phyloP scores from a whole-genome alignment of 1,139 yeast species.

The Yamadazyma atmosphaerica region DNA sequence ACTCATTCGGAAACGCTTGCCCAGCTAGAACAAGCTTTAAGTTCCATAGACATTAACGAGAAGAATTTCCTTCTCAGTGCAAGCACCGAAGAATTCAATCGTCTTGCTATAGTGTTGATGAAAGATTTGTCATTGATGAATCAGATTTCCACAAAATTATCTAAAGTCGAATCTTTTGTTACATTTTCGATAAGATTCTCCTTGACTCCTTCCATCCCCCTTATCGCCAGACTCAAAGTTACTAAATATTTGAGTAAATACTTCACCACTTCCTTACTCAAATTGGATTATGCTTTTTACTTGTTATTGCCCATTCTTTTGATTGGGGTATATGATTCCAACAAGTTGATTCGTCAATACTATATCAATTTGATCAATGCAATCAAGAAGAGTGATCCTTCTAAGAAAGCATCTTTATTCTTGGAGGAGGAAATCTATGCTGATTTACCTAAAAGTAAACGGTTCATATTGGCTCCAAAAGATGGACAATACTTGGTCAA shows the following conservation, averaged over 20 bases:
- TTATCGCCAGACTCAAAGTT: slow-evolving; percentile 51
- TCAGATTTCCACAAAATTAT: slow-evolving; percentile 5
- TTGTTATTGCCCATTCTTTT: slow-evolving; percentile 38
- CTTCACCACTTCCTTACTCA: slow-evolving; percentile 25
- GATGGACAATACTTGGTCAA: slow-evolving; percentile 56
- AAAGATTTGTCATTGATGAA: slow-evolving; percentile 16
- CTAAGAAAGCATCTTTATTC: slow-evolving; percentile 25
- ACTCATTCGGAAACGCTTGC: not conserved
- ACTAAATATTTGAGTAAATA: slow-evolving; percentile 37
- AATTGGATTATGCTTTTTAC: slow-evolving; percentile 30
- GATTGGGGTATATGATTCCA: slow-evolving; percentile 35
- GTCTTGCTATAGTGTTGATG: slow-evolving; percentile 41
- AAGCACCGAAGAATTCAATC: slow-evolving; percentile 44
- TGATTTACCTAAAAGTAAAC: slow-evolving; percentile 33
- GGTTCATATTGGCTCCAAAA: slow-evolving; percentile 62
- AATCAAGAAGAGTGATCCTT: slow-evolving; percentile 19
- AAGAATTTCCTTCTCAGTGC: slow-evolving; percentile 33
- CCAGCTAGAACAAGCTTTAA: slow-evolving; percentile 1
- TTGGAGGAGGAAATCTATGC: slow-evolving; percentile 48
- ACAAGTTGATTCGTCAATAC: slow-evolving; percentile 28
- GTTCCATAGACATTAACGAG: not conserved
- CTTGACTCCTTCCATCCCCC: slow-evolving; percentile 57
- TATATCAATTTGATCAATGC: slow-evolving; percentile 24
- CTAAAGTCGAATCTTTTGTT: slow-evolving; percentile 35
- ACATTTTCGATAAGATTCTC: slow-evolving; percentile 62